Conservation (phyloP, 73 alveolate genomes). For the Paramecium octaurelia region DNA sequence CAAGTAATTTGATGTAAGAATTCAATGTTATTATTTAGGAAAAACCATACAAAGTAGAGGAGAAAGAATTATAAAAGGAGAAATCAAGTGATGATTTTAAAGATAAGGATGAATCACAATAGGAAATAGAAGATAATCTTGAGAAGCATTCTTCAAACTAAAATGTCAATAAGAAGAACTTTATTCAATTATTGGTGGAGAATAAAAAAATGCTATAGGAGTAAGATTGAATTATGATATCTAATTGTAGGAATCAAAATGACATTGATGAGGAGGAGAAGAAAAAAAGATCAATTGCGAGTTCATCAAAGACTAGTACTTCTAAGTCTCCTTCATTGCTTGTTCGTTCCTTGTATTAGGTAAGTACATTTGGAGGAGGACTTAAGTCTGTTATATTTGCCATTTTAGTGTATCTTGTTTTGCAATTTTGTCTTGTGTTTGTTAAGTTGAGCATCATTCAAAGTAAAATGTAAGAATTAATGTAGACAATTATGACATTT, state of each 20-base stretch:
- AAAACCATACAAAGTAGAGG: neutral
- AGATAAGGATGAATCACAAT: slow-evolving; percentile 37
- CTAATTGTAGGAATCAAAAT: neutral
- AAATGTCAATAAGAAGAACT: neutral
- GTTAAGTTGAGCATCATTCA: neutral
- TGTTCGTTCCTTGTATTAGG: slow-evolving; percentile 20
- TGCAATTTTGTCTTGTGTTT: neutral
- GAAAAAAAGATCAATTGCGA: slow-evolving; percentile 34
- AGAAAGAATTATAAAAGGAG: neutral
- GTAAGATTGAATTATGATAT: neutral
- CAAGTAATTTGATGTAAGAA: neutral
- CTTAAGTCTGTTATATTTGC: neutral
- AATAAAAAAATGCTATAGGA: neutral
- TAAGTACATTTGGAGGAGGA: slow-evolving; percentile 7
- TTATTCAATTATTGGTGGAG: neutral
- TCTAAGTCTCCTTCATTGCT: slow-evolving; percentile 26
- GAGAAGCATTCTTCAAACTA: slow-evolving; percentile 16
- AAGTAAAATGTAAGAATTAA: neutral
- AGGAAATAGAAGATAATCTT: neutral
- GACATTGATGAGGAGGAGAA: neutral
- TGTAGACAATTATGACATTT: slow-evolving; percentile 1
- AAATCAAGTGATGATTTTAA: neutral
- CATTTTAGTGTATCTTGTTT: neutral
- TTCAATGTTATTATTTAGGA: neutral
- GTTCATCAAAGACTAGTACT: slow-evolving; percentile 40